Conservation (phyloP, 306 rosid genomes). For the Rosa persica region DNA sequence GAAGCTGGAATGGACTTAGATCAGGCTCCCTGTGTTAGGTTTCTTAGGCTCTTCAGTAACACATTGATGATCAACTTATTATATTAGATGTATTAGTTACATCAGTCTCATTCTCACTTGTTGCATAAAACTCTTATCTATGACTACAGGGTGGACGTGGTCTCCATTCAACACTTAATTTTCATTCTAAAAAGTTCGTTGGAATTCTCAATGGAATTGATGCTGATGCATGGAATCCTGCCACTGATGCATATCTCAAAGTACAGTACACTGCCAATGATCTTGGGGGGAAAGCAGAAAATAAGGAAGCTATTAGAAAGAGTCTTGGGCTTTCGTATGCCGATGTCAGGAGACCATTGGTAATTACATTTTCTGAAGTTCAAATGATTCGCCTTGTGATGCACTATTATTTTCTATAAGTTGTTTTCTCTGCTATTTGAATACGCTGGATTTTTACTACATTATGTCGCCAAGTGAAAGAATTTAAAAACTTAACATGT, state of each 20-base stretch:
- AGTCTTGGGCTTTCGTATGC: slow-evolving; percentile 66
- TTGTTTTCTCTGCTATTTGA: background rate
- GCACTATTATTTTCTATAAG: slow-evolving; percentile 6
- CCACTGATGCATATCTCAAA: slow-evolving; percentile 65
- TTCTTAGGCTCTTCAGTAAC: background rate
- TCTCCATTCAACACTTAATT: slow-evolving; percentile 77
- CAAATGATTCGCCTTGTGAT: slow-evolving; percentile 15
- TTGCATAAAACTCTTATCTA: background rate
- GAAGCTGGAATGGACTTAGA: background rate
- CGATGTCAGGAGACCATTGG: slow-evolving; percentile 76
- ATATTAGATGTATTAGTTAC: background rate
- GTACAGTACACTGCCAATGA: slow-evolving; percentile 81
- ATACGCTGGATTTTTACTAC: background rate
- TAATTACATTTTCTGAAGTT: slow-evolving; percentile 40
- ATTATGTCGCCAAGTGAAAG: slow-evolving; percentile 7
- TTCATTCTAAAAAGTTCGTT: slow-evolving; percentile 77
- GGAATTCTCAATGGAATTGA: slow-evolving; percentile 96
- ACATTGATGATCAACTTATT: background rate
- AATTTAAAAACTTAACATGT: background rate
- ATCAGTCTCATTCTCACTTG: background rate
- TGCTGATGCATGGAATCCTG: slow-evolving; percentile 90
- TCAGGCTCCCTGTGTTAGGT: background rate
- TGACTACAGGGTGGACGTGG: slow-evolving; percentile 80
- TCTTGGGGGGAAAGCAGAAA: slow-evolving; percentile 78
- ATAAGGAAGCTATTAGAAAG: slow-evolving; percentile 82